Conservation (phyloP, 306 rosid species). For the Abrus precatorius region DNA sequence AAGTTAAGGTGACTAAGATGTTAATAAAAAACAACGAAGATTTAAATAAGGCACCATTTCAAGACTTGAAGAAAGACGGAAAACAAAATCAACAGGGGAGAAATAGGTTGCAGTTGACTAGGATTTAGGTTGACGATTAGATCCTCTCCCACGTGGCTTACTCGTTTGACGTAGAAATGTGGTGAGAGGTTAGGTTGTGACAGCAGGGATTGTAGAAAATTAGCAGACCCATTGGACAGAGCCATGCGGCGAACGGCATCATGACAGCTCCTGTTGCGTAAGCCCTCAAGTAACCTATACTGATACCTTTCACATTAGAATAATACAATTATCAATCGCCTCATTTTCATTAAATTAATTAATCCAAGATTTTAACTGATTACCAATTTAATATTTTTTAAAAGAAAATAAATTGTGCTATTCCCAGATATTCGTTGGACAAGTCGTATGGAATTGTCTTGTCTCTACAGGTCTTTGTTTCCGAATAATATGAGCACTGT, state of each 20-base stretch:
- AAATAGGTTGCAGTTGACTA: slow-evolving; percentile 71
- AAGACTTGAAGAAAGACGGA: slow-evolving; percentile 44
- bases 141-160: slow-evolving; percentile 81
- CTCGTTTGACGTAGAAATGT: slow-evolving; percentile 61
- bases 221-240: slow-evolving; percentile 31
- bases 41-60: slow-evolving; percentile 12
- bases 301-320: slow-evolving; percentile 64
- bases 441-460: slow-evolving; percentile 19
- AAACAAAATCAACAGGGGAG: slow-evolving; percentile 54
- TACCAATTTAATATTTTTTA: slow-evolving; percentile 3
- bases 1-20: slow-evolving; percentile 28
- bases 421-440: neutral
- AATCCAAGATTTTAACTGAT: slow-evolving; percentile 1
- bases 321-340: neutral
- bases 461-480: neutral
- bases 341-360: neutral
- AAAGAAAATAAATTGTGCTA: neutral
- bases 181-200: slow-evolving; percentile 69
- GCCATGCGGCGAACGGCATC: slow-evolving; percentile 59
- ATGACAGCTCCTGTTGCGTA: slow-evolving; percentile 54
- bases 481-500: no score
- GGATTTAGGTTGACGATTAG: slow-evolving; percentile 68
- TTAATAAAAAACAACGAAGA: neutral
- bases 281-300: slow-evolving; percentile 20
- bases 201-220: slow-evolving; percentile 59